Conservation (phyloP, 1,284 basidiomycete genomes). For the Peniophora sp. region DNA sequence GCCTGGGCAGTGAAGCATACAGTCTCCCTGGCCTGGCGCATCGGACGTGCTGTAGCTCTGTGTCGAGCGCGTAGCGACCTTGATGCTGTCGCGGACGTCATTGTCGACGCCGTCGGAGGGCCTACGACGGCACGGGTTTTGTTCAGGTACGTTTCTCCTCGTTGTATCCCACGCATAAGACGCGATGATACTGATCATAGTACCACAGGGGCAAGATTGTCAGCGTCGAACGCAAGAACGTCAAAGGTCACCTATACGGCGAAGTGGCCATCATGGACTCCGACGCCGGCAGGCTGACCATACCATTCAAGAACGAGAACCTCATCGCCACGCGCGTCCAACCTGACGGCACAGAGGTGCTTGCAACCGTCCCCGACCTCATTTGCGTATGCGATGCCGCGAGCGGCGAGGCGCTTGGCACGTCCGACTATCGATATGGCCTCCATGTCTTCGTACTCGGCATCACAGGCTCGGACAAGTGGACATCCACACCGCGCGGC, state of each 20-base stretch:
- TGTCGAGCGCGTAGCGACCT: slow-evolving; percentile 4
- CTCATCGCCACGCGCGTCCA: slow-evolving; percentile 13
- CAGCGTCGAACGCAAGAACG: slow-evolving; percentile 4
- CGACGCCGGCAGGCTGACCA: slow-evolving; percentile 8
- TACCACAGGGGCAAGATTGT: slow-evolving; percentile 6
- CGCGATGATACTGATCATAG: not conserved
- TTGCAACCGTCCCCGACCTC: slow-evolving; percentile 29
- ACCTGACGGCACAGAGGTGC: slow-evolving; percentile 9
- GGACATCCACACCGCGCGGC: slow-evolving; percentile 23
- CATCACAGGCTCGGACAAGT: slow-evolving; percentile 24
- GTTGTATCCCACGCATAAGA: not conserved
- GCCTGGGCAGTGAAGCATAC: slow-evolving; percentile 5
- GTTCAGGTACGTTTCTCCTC: not conserved
- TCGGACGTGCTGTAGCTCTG: slow-evolving; percentile 6
- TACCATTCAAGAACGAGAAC: slow-evolving; percentile 32
- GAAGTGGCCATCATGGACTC: slow-evolving; percentile 5
- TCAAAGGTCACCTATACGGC: slow-evolving; percentile 8
- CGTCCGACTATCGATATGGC: slow-evolving; percentile 23
- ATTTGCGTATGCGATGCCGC: slow-evolving; percentile 26
- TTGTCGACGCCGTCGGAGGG: slow-evolving; percentile 9
- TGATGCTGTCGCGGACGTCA: slow-evolving; percentile 6
- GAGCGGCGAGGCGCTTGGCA: slow-evolving; percentile 25
- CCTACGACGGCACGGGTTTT: slow-evolving; percentile 3
- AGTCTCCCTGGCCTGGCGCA: slow-evolving; percentile 9
- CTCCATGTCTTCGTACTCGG: slow-evolving; percentile 26